Base-by-base conservation (phyloP, 2,329 filamentous ascomycete genomes). In the Aureobasidium pullulans region DNA sequence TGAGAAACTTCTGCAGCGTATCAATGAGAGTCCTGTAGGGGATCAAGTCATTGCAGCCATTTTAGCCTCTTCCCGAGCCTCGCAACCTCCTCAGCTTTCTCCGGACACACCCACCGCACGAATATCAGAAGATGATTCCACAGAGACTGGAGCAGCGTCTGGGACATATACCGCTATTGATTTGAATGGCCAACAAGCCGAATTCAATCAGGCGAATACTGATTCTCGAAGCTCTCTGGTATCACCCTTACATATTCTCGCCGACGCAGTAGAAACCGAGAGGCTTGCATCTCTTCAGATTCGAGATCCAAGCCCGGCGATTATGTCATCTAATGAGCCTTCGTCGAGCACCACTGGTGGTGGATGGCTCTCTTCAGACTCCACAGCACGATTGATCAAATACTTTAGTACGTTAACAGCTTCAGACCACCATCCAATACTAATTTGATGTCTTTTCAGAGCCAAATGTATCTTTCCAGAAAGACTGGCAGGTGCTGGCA, bases 11-110 rank as follows among this genome's bases (percentile, higher is more conserved):
- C 10, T 53, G 28, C 49, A 53, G 10, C 36, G 37, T 31, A 53
- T 53, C 23, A 29, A 53, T 15, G 49, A 53, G 2, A 32, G 23
- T 53, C 49, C 49, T 9, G 49, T 53, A 4, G 49, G 49, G 3
- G 49, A 53, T 6, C 37, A 53, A 53, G 49, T 53, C 5, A 53
- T 53, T 7, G 49, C 49, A 16, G 49, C 49, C 19, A 53, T 53
- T 28, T 15, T 53, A 10, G 23, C 49, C 23, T 42, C 49, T 5
- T 53, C 49, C n/a, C 49, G 29, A 42, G 36, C 36, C 16, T n/a
- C 36, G 4, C 49, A 40, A 32, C n/a, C 49, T 32, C 19, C 49
- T 4, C 9, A 11, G 8, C 7, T 37, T 19, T 8, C 9, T 16
- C 10, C 49, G 6, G 32, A 32, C n/a, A 19, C 49, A 9, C 6